phyloP scores from a whole-genome alignment of 495 filamentous ascomycete species.

The Lindgomyces ingoldianus region DNA sequence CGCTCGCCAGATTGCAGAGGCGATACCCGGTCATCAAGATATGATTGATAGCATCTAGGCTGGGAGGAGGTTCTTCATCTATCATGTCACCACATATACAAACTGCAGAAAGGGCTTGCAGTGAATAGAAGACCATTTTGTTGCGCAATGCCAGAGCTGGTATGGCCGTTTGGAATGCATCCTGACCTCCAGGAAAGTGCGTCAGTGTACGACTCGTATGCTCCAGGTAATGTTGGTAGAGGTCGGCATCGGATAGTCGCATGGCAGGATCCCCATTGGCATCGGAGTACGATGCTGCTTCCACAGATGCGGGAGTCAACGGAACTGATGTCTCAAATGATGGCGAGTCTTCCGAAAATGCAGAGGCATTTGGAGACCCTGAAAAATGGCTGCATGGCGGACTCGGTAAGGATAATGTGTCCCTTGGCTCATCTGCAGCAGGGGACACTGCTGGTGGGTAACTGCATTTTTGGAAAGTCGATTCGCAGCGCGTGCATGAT shows the following conservation, averaged over 20 bases:
- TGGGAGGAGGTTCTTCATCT: constrained; percentile 6
- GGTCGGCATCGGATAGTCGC: constrained; percentile 1
- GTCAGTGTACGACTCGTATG: constrained; percentile 20
- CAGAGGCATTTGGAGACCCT: background rate
- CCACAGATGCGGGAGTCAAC: background rate
- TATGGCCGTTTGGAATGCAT: constrained; percentile 3
- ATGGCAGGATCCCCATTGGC: background rate
- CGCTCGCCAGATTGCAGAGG: constrained; percentile 16
- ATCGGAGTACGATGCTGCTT: background rate
- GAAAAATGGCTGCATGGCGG: constrained; percentile 12
- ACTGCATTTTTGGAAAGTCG: constrained; percentile 5
- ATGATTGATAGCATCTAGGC: constrained; percentile 5
- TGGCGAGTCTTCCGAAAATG: constrained; percentile 2
- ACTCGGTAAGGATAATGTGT: constrained; percentile 11
- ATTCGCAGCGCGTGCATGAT: constrained; percentile 14
- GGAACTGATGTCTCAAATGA: background rate
- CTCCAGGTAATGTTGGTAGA: constrained; percentile 18
- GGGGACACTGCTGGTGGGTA: background rate
- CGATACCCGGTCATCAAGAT: constrained; percentile 25
- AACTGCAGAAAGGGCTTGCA: constrained; percentile 13
- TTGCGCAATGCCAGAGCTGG: constrained; percentile 17
- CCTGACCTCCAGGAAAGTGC: background rate
- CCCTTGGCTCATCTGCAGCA: background rate
- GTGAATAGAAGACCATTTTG: constrained; percentile 19
- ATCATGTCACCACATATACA: constrained; percentile 22